Evolutionary conservation across 2,329 filamentous ascomycete genomes (phyloP).

Genomic region (Colletotrichum cuscutae): DNA sequence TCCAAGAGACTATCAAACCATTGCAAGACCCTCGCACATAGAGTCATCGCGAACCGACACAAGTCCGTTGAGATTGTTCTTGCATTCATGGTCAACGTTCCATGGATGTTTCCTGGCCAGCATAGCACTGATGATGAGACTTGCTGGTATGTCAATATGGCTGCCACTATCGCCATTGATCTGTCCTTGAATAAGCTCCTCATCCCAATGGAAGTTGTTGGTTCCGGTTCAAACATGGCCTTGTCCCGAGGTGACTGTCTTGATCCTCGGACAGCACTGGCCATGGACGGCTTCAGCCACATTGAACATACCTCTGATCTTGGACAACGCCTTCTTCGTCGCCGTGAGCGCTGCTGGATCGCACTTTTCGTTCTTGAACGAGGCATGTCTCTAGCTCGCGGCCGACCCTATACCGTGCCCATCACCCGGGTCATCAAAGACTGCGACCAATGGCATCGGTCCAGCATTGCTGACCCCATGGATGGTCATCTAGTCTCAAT

Average conservation of each 20-base stretch:
- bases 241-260: conserved; percentile 75
- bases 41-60: conserved; percentile 69
- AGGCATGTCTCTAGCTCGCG: conserved; percentile 77
- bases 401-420: conserved; percentile 75
- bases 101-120: conserved; percentile 77
- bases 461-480: conserved; percentile 70
- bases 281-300: conserved; percentile 74
- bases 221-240: conserved; percentile 53
- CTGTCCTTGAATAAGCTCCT: conserved; percentile 77
- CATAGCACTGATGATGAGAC: conserved; percentile 80
- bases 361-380: conserved; percentile 78
- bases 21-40: conserved; percentile 69
- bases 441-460: conserved; percentile 76
- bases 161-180: conserved; percentile 75
- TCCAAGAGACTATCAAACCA: conserved; percentile 75
- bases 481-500: conserved; percentile 79
- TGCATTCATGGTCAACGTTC: conserved; percentile 80
- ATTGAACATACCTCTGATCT: conserved; percentile 69
- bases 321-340: conserved; percentile 69
- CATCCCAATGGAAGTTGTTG: conserved; percentile 61
- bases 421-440: conserved; percentile 72
- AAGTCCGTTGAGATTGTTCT: conserved; percentile 80
- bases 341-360: conserved; percentile 76
- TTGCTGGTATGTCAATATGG: conserved; percentile 76
- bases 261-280: conserved; percentile 71